Percentiles rank a stretch among this genome's conserved stretches.
Evolutionary conservation across 2,329 filamentous ascomycete species (phyloP).

Genomic region (Talaromyces sp.): DNA sequence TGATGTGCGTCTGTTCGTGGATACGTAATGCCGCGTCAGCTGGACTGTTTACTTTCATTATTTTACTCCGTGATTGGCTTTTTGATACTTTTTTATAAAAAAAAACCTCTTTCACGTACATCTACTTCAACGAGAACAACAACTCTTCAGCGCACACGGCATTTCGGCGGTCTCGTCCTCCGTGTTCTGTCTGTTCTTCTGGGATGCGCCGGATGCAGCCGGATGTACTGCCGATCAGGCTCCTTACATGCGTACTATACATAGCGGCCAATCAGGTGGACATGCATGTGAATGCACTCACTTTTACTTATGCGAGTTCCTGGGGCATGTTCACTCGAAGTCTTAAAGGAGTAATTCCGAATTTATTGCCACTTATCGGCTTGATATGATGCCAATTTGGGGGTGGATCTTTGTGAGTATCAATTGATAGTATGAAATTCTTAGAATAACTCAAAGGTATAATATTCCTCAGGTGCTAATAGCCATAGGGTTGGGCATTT

Average conservation of each 20-base stretch:
- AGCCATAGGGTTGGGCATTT: too few species aligned
- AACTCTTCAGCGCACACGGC: neutral
- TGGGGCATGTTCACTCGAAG: too few species aligned
- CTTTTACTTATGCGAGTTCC: too few species aligned
- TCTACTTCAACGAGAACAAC: neutral
- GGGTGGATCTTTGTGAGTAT: too few species aligned
- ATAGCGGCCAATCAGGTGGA: neutral
- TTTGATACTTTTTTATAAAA: neutral
- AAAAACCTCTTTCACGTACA: too few species aligned
- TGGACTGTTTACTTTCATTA: neutral
- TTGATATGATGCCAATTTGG: too few species aligned
- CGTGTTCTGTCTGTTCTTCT: neutral
- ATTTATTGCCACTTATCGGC: too few species aligned
- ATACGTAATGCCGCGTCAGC: neutral
- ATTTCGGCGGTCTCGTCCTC: neutral
- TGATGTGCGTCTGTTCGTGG: neutral
- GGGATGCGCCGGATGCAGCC: neutral
- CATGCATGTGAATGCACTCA: neutral
- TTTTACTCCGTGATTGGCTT: neutral
- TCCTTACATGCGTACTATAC: neutral
- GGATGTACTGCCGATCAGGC: neutral
- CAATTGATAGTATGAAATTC: too few species aligned
- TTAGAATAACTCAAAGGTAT: too few species aligned
- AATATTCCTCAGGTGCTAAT: too few species aligned
- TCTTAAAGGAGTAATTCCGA: too few species aligned